Evolutionary conservation across 306 rosid genomes (phyloP), one percentile per base, ranked within the genome.

Genomic region (Begonia peltatifolia): DNA sequence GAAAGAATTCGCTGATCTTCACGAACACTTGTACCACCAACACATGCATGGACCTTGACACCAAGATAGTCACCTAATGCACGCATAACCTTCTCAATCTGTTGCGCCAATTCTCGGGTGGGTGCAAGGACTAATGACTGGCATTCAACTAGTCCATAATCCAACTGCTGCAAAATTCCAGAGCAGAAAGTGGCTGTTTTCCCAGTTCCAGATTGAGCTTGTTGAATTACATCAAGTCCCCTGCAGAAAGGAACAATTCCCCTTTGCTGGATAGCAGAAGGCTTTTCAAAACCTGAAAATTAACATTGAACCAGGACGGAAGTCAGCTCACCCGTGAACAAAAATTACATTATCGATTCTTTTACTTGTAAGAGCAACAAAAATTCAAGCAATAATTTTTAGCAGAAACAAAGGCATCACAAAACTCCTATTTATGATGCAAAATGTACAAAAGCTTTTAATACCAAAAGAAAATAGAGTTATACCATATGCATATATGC

Each of bases 221-320:
- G 88, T 54, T 81, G 84, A 69, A 81, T 77, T 35, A 77, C 88
- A 72, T 81, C 88, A 56, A 81, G 81, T 44, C 93, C 93, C 73
- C 72, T 74, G 68, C 82, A 65, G 79, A 79, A 83, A 55, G 93
- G 84, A 66, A 77, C 93, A 61, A 76, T 83, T 48, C 87, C 87
- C 69, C 93, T 74, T 65, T 83, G 87, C 64, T 83, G 87, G 68
- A 83, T 83, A 42, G 84, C 84, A 74, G 87, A 83, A 15, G 93
- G 87, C 65, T 83, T 79, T 74, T 83, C 93, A 51, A 83, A 74
- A 74, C 87, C 93, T 79, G 4, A 44, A 36, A 25, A n/a, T 43
- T 17, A 56, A 17, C 10, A 18, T 60, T 41, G 41, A 8, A 58
- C 42, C 42, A 36, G 36, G 42, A 41, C 43, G 12, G 12, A 43